phyloP scores from a whole-genome alignment of 306 rosid genomes.

The Comarum palustre region DNA sequence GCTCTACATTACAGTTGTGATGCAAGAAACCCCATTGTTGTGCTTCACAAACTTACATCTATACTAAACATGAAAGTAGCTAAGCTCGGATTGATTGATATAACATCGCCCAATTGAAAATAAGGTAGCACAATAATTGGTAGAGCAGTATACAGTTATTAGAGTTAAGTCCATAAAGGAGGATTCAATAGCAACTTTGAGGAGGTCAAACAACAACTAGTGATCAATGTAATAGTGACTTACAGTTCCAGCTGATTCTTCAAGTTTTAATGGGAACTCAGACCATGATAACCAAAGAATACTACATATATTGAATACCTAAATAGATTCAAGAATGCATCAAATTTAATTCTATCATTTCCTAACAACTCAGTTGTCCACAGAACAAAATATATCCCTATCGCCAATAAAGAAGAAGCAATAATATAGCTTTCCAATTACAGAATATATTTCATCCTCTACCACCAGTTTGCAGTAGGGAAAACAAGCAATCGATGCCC shows the following conservation, averaged over 20 bases:
- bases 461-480: constrained; percentile 38
- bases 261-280: background rate
- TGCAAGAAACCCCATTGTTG: background rate
- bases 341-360: constrained; percentile 21
- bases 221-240: background rate
- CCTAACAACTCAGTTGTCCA: constrained; percentile 19
- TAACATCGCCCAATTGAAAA: background rate
- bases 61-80: background rate
- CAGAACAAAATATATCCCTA: constrained; percentile 8
- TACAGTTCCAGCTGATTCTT: background rate
- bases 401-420: constrained; percentile 27
- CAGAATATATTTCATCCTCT: constrained; percentile 24
- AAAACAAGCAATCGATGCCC: constrained; percentile 37
- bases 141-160: background rate
- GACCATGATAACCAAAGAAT: constrained; percentile 3
- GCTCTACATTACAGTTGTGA: background rate
- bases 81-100: background rate
- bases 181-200: background rate
- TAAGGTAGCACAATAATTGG: background rate
- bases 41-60: background rate
- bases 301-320: constrained; percentile 7
- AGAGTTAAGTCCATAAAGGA: background rate
- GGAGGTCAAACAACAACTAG: background rate
- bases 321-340: constrained; percentile 18
- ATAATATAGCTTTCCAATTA: constrained; percentile 25